Percentiles rank a stretch among this genome's conserved stretches.
Evolutionary conservation across 306 rosid genomes (phyloP).

Genomic region (Glycyrrhiza uralensis): DNA sequence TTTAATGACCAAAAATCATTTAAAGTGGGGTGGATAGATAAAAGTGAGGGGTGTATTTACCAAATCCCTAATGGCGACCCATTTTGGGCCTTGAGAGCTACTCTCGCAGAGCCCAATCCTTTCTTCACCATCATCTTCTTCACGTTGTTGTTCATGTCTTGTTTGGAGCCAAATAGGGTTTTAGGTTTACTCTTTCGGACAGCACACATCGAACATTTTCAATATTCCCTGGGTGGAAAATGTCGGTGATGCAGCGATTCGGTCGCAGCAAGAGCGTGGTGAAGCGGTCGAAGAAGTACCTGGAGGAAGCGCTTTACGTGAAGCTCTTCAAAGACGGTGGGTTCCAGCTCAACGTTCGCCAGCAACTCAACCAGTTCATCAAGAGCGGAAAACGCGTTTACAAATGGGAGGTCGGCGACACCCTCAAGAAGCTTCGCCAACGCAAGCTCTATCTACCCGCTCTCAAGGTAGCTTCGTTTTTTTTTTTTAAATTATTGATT

Average conservation of each 20-base stretch:
- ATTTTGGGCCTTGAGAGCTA: neutral
- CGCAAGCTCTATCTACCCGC: constrained; percentile 76
- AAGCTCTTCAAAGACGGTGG: constrained; percentile 77
- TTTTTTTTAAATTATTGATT: neutral
- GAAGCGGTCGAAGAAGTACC: constrained; percentile 65
- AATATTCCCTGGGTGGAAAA: neutral
- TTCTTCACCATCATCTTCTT: too few relatives aligned
- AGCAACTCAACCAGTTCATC: constrained; percentile 65
- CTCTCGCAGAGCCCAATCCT: neutral
- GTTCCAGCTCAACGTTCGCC: constrained; percentile 54
- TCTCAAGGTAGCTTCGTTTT: constrained; percentile 56
- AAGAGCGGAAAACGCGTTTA: constrained; percentile 66
- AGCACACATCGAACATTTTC: neutral
- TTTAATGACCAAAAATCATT: too few relatives aligned
- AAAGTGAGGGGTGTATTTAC: too few relatives aligned
- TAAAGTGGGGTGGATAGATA: too few relatives aligned
- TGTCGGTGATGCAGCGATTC: constrained; percentile 59
- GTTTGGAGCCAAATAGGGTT: constrained; percentile 34
- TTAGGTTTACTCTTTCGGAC: neutral
- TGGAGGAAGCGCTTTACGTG: constrained; percentile 73
- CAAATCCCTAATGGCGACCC: neutral
- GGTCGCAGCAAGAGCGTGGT: constrained; percentile 60
- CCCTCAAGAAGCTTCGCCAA: constrained; percentile 76
- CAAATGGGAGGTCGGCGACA: constrained; percentile 94
- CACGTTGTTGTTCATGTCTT: neutral